Conservation (phyloP, 495 filamentous ascomycete genomes). For the Halenospora varia region DNA sequence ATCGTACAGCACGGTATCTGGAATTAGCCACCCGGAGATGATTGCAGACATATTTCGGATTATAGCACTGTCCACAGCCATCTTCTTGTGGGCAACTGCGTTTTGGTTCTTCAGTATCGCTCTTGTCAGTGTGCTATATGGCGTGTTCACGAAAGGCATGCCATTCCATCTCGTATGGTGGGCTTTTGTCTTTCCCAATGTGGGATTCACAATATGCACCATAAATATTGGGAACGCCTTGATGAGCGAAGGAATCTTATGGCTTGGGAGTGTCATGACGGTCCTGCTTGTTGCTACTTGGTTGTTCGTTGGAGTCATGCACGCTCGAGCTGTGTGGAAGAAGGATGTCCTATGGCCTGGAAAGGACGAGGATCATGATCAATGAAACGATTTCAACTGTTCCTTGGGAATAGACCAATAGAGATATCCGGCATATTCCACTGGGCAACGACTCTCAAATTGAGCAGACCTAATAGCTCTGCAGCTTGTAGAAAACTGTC, state of each 20-base stretch:
- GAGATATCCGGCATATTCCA: no score
- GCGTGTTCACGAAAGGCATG: conserved; percentile 47
- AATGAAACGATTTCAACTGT: neutral
- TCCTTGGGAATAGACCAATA: no score
- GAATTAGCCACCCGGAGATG: conserved; percentile 22
- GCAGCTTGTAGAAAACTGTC: no score
- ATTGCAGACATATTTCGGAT: conserved; percentile 40
- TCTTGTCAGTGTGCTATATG: conserved; percentile 42
- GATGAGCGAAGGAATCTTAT: conserved; percentile 38
- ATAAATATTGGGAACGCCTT: conserved; percentile 42
- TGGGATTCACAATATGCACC: conserved; percentile 47
- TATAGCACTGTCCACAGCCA: conserved; percentile 44
- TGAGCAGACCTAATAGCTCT: no score
- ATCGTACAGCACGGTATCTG: conserved; percentile 17
- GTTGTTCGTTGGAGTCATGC: conserved; percentile 49
- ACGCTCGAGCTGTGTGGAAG: conserved; percentile 49
- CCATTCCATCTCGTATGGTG: conserved; percentile 52
- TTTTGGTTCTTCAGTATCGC: conserved; percentile 68
- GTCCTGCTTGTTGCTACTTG: conserved; percentile 52
- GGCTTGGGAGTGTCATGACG: conserved; percentile 47
- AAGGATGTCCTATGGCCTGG: conserved; percentile 59
- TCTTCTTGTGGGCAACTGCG: conserved; percentile 67
- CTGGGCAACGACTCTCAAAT: no score
- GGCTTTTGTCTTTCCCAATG: conserved; percentile 56
- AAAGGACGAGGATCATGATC: conserved; percentile 53